Evolutionary conservation across 441 rosid species (phyloP).

Genomic region (Metrosideros polymorpha): DNA sequence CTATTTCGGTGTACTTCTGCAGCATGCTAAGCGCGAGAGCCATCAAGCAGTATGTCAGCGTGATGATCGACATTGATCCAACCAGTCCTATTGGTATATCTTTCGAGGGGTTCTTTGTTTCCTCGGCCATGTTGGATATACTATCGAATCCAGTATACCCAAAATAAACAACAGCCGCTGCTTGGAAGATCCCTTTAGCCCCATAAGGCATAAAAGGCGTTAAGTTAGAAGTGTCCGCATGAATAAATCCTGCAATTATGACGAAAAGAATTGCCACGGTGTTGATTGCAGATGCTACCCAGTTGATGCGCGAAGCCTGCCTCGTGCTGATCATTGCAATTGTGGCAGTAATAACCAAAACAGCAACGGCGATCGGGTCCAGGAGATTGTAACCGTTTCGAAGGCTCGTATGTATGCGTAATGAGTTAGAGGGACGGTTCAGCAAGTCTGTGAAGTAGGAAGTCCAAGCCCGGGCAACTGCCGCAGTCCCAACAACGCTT

Average conservation of each 20-base stretch:
- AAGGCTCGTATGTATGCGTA: conserved; percentile 32
- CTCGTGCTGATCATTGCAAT: conserved; percentile 35
- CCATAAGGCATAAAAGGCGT: conserved; percentile 30
- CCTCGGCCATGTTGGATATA: conserved; percentile 41
- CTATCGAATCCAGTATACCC: conserved; percentile 35
- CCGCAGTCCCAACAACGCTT: conserved; percentile 36
- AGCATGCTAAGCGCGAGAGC: conserved; percentile 32
- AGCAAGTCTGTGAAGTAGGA: conserved; percentile 39
- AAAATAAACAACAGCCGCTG: conserved; percentile 32
- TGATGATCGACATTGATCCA: conserved; percentile 39
- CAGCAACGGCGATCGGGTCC: conserved; percentile 42
- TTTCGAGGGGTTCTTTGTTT: conserved; percentile 39
- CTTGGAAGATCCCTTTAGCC: conserved; percentile 27
- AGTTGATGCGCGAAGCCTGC: conserved; percentile 31
- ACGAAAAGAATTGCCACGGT: background rate
- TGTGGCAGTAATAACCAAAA: conserved; percentile 16
- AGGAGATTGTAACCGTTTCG: conserved; percentile 20
- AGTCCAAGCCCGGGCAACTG: conserved; percentile 49
- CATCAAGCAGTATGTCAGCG: conserved; percentile 37
- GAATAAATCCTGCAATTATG: conserved; percentile 18
- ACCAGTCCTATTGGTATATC: conserved; percentile 39
- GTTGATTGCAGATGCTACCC: conserved; percentile 27
- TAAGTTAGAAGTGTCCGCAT: conserved; percentile 33
- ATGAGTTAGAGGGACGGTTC: conserved; percentile 22
- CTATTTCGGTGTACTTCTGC: conserved; percentile 32